These are phyloP conservation scores for Acacia acuminata DNA, from an alignment of 306 rosid species.

Conservation along the genomic window DNA sequence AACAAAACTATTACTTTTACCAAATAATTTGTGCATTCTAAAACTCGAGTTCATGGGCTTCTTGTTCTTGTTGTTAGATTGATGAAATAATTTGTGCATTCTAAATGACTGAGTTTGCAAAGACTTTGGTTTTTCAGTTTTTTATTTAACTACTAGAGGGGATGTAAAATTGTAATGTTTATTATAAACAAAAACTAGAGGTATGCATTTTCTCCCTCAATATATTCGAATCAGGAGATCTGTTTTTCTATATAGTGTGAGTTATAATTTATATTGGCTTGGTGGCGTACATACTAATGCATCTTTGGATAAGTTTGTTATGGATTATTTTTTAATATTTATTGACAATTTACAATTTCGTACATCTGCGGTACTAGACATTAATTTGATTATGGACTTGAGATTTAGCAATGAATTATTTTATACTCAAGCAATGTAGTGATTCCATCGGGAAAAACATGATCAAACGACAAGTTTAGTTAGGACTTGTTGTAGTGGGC, in stretches of 20 bases:
- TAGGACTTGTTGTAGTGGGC: neutral
- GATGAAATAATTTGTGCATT: neutral
- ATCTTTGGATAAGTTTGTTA: neutral
- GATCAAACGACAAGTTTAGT: neutral
- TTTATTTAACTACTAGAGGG: neutral
- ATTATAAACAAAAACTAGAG: neutral
- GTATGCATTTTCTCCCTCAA: neutral
- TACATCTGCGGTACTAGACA: neutral
- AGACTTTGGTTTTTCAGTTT: neutral
- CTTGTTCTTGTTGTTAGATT: no score
- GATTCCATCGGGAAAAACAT: neutral
- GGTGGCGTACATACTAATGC: neutral
- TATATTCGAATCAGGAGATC: neutral
- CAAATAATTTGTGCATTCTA: no score
- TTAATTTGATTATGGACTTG: neutral
- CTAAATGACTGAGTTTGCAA: neutral
- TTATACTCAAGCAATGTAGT: neutral
- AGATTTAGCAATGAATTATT: neutral
- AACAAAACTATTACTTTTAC: no score
- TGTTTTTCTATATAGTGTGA: neutral
- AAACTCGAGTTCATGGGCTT: no score
- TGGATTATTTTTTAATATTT: neutral
- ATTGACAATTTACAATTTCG: neutral
- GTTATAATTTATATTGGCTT: neutral
- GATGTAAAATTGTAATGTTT: neutral